These are phyloP conservation scores for Arctium lappa DNA, from an alignment of 129 eudicot genomes.

Conservation along the genomic window DNA sequence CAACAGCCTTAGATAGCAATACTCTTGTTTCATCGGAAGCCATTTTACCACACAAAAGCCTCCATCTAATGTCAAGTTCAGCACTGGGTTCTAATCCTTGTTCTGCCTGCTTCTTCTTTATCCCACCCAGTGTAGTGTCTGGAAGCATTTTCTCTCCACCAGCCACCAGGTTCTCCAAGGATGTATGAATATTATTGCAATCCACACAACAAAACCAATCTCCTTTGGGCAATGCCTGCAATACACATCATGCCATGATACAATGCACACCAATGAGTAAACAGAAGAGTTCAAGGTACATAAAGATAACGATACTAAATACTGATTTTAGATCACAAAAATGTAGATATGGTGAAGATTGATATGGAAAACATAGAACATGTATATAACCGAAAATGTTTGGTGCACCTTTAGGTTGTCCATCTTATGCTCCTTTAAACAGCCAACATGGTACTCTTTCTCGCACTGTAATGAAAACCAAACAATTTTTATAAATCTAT, in stretches of 20 bases:
- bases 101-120: slow-evolving; percentile 52
- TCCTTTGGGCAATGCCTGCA: slow-evolving; percentile 72
- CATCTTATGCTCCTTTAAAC: slow-evolving; percentile 64
- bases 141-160: slow-evolving; percentile 59
- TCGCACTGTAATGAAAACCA: slow-evolving; percentile 58
- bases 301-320: neutral
- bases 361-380: neutral
- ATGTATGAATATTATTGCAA: slow-evolving; percentile 48
- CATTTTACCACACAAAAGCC: slow-evolving; percentile 65
- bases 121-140: slow-evolving; percentile 32
- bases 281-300: neutral
- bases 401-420: slow-evolving; percentile 54
- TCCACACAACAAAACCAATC: slow-evolving; percentile 74
- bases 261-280: neutral
- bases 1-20: slow-evolving; percentile 69
- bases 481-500: slow-evolving; percentile 1
- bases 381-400: neutral
- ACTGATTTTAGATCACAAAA: too few relatives aligned
- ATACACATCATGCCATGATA: neutral
- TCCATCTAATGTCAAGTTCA: slow-evolving; percentile 73
- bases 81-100: slow-evolving; percentile 34
- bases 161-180: slow-evolving; percentile 47
- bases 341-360: neutral
- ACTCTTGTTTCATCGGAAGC: slow-evolving; percentile 56
- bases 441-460: slow-evolving; percentile 87